These are phyloP conservation scores for Cystobasidium onofrii DNA, from an alignment of 768 basidiomycete species.

Conservation along the genomic window DNA sequence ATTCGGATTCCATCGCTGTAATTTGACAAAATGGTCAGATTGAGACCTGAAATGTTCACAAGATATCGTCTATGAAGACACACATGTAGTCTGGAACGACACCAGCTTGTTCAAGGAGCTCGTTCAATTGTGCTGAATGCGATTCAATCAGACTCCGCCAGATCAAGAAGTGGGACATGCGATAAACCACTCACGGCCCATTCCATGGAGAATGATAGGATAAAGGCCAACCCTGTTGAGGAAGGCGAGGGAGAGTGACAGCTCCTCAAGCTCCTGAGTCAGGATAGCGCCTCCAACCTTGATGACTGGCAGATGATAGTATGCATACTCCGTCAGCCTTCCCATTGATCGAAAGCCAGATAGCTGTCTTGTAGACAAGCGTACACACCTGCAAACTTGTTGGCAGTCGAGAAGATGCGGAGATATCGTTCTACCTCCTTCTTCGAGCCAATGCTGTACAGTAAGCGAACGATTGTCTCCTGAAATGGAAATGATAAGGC, in stretches of 20 bases:
- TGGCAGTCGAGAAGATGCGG: conserved; percentile 77
- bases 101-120: conserved; percentile 83
- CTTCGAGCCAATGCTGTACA: conserved; percentile 94
- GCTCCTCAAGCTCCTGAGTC: conserved; percentile 73
- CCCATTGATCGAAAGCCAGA: neutral
- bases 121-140: conserved; percentile 55
- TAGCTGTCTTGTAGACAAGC: neutral
- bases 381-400: conserved; percentile 40
- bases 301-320: conserved; percentile 54
- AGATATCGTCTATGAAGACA: no score
- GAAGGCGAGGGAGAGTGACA: conserved; percentile 91
- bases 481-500: conserved; percentile 2
- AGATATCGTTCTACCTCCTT: conserved; percentile 97
- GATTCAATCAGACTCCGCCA: neutral
- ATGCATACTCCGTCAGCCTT: conserved; percentile 47
- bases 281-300: conserved; percentile 96
- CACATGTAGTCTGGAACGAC: conserved; percentile 80
- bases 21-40: no score
- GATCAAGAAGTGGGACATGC: neutral
- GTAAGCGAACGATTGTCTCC: conserved; percentile 93
- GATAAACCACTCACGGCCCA: conserved; percentile 54
- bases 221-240: conserved; percentile 95
- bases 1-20: conserved; percentile 68
- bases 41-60: no score
- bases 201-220: conserved; percentile 92